Conservation (phyloP, 257 asterid genomes). For the Fraxinus americana region DNA sequence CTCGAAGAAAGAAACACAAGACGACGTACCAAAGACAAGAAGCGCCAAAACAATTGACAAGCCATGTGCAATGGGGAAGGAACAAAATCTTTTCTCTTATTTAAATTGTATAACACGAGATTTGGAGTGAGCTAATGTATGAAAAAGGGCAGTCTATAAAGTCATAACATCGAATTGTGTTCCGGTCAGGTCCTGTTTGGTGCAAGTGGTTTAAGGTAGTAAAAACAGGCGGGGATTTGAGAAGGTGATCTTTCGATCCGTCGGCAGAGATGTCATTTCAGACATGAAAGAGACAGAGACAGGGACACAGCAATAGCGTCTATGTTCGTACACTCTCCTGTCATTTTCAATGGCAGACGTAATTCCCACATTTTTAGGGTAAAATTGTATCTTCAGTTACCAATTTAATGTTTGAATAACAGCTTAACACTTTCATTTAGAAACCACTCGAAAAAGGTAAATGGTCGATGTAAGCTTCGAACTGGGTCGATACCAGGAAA, state of each 20-base stretch:
- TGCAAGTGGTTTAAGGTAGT: not conserved
- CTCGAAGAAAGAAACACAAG: not conserved
- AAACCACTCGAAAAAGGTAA: too few relatives aligned
- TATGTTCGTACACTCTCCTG: not conserved
- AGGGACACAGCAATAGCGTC: not conserved
- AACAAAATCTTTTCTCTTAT: not conserved
- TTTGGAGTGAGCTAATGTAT: not conserved
- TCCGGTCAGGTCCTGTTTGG: not conserved
- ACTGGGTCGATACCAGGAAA: too few relatives aligned
- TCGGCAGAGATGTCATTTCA: not conserved
- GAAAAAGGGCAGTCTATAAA: not conserved
- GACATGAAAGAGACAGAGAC: not conserved
- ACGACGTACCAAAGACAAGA: not conserved
- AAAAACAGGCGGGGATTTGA: not conserved
- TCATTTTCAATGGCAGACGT: not conserved
- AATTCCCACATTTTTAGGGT: not conserved
- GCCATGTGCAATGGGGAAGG: conserved; percentile 1
- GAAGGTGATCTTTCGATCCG: not conserved
- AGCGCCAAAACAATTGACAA: not conserved
- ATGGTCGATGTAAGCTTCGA: too few relatives aligned
- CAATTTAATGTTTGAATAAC: too few relatives aligned
- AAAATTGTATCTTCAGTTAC: too few relatives aligned
- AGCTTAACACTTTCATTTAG: too few relatives aligned
- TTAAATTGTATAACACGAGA: not conserved
- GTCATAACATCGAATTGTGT: not conserved